phyloP scores from a whole-genome alignment of 2,329 filamentous ascomycete genomes.

The Byssochlamys sp. region DNA sequence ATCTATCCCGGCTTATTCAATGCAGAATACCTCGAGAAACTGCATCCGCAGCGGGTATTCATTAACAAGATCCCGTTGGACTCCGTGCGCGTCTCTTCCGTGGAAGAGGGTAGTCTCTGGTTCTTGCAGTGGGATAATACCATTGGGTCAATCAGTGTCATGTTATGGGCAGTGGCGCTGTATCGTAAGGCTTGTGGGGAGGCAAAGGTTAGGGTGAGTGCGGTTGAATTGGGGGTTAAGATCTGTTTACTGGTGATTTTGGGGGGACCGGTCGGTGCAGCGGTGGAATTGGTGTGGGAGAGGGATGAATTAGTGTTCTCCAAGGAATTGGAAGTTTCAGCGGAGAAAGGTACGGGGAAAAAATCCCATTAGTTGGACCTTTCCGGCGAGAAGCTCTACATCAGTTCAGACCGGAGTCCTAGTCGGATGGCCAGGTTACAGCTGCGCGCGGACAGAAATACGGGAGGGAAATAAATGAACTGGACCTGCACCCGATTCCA shows the following conservation, averaged over 20 bases:
- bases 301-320: slow-evolving; percentile 37
- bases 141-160: slow-evolving; percentile 32
- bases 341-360: background rate
- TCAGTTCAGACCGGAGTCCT: background rate
- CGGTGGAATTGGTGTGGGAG: slow-evolving; percentile 41
- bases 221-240: slow-evolving; percentile 24
- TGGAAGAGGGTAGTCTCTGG: slow-evolving; percentile 34
- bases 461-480: background rate
- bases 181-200: slow-evolving; percentile 21
- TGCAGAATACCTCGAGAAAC: slow-evolving; percentile 19
- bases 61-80: slow-evolving; percentile 25
- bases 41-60: slow-evolving; percentile 34
- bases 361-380: background rate
- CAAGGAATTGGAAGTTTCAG: slow-evolving; percentile 6
- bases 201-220: slow-evolving; percentile 16
- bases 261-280: slow-evolving; percentile 37
- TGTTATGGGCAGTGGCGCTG: slow-evolving; percentile 39
- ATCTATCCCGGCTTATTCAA: slow-evolving; percentile 27
- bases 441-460: background rate
- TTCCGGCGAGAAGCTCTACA: background rate
- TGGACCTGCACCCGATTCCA: background rate
- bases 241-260: slow-evolving; percentile 25
- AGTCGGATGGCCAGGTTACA: background rate
- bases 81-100: slow-evolving; percentile 17
- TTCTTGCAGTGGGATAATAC: slow-evolving; percentile 44